A percentile compares a stretch with the other conserved stretches of the same genome.
Conservation (phyloP, 1,284 basidiomycete genomes). For the Cryptococcus maquisensis region DNA sequence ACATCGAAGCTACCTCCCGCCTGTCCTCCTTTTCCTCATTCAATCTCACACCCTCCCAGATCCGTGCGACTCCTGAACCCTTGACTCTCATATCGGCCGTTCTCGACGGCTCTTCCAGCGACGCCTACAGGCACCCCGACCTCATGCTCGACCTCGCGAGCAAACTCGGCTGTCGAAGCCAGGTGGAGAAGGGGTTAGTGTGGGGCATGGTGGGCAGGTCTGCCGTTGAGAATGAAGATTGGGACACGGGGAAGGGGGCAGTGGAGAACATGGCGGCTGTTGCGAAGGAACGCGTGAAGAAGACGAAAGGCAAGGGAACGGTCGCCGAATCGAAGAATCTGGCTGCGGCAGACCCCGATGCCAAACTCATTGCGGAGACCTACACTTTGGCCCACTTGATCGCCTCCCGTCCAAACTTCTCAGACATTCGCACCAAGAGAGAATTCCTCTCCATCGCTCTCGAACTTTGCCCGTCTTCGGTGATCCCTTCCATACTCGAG, state of each 20-base stretch:
- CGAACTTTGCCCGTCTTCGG: slow-evolving; percentile 78
- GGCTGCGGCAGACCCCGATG: neutral
- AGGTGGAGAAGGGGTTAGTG: slow-evolving; percentile 72
- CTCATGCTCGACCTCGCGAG: slow-evolving; percentile 81
- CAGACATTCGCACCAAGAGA: slow-evolving; percentile 63
- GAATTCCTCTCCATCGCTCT: slow-evolving; percentile 73
- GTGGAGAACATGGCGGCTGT: slow-evolving; percentile 67
- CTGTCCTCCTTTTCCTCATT: slow-evolving; percentile 69
- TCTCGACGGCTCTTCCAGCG: slow-evolving; percentile 65
- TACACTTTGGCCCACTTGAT: slow-evolving; percentile 49
- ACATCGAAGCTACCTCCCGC: slow-evolving; percentile 79
- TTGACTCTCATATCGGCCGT: slow-evolving; percentile 72
- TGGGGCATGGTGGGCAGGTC: slow-evolving; percentile 83
- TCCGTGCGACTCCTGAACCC: slow-evolving; percentile 78
- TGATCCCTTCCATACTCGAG: slow-evolving; percentile 65
- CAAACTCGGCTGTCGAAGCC: slow-evolving; percentile 74
- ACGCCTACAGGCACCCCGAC: slow-evolving; percentile 82
- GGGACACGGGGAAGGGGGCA: slow-evolving; percentile 64
- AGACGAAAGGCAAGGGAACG: neutral
- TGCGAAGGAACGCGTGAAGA: slow-evolving; percentile 41
- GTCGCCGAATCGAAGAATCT: slow-evolving; percentile 4
- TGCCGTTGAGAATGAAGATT: slow-evolving; percentile 74
- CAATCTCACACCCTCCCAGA: slow-evolving; percentile 80
- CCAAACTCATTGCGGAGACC: slow-evolving; percentile 54
- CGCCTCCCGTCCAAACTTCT: slow-evolving; percentile 70